These are phyloP conservation scores for Gleditsia sinensis DNA, from an alignment of 306 rosid species.

Conservation along the genomic window DNA sequence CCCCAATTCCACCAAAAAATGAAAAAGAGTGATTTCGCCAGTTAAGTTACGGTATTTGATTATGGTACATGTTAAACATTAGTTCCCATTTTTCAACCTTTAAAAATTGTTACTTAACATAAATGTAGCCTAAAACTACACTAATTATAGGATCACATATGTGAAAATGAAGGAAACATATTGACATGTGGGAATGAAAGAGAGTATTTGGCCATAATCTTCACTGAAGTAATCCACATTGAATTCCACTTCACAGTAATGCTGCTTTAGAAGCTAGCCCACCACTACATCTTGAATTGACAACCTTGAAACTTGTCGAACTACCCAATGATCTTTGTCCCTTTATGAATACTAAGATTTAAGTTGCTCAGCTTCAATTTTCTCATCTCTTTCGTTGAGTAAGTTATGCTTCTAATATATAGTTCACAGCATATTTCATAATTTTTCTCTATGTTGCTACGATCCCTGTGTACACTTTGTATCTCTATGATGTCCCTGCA, in stretches of 20 bases:
- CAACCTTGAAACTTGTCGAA: background rate
- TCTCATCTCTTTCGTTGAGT: background rate
- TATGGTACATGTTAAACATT: background rate
- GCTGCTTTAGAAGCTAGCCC: background rate
- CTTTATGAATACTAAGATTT: background rate
- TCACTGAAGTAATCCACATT: background rate
- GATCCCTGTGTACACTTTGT: background rate
- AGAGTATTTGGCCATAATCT: background rate
- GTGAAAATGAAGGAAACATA: conserved; percentile 1
- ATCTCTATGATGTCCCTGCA: background rate
- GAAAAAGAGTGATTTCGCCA: background rate
- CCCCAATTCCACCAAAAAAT: background rate
- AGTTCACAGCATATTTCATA: background rate
- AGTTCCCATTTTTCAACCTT: conserved; percentile 7
- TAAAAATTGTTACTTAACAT: background rate
- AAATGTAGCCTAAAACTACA: background rate
- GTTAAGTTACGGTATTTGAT: background rate
- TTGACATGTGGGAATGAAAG: background rate
- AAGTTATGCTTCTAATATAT: background rate
- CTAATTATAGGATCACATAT: background rate
- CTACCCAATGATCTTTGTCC: no score
- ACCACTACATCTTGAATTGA: background rate
- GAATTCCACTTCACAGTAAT: background rate
- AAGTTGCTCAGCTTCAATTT: background rate
- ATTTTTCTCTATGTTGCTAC: background rate